Conservation (phyloP, 228 moss, liverwort and hornwort species). For the Sphagnum magellanicum region DNA sequence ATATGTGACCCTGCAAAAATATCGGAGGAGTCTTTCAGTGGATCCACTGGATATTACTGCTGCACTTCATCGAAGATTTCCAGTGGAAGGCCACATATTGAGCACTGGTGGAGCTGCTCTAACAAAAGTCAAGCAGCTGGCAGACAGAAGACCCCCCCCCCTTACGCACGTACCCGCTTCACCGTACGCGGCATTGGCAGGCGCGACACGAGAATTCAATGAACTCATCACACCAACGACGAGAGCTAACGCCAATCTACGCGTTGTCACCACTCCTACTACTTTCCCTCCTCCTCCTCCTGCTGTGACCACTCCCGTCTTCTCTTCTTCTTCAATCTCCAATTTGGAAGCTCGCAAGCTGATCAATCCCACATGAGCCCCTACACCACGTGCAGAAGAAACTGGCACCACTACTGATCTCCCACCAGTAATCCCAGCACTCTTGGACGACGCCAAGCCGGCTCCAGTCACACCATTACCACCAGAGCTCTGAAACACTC, state of each 20-base stretch:
- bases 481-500: too few species aligned
- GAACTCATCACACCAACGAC: slow-evolving; percentile 46
- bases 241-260: slow-evolving; percentile 61
- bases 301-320: too few species aligned
- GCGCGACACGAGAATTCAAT: slow-evolving; percentile 31
- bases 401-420: slow-evolving; percentile 13
- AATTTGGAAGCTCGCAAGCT: slow-evolving; percentile 23
- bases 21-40: too few species aligned
- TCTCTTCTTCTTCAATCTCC: slow-evolving; percentile 1
- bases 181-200: slow-evolving; percentile 83
- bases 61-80: too few species aligned
- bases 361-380: slow-evolving; percentile 7
- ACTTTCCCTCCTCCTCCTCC: slow-evolving; percentile 3
- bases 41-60: too few species aligned
- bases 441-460: slow-evolving; percentile 28
- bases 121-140: too few species aligned
- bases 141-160: too few species aligned
- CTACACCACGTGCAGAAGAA: slow-evolving; percentile 4
- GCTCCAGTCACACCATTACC: slow-evolving; percentile 4
- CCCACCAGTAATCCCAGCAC: slow-evolving; percentile 12
- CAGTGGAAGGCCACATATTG: too few species aligned
- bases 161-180: slow-evolving; percentile 52
- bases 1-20: too few species aligned
- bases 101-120: not conserved
- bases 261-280: slow-evolving; percentile 24